Evolutionary conservation across 306 rosid species (phyloP), one percentile per base, ranked within the genome.

Genomic region (Rosa persica): DNA sequence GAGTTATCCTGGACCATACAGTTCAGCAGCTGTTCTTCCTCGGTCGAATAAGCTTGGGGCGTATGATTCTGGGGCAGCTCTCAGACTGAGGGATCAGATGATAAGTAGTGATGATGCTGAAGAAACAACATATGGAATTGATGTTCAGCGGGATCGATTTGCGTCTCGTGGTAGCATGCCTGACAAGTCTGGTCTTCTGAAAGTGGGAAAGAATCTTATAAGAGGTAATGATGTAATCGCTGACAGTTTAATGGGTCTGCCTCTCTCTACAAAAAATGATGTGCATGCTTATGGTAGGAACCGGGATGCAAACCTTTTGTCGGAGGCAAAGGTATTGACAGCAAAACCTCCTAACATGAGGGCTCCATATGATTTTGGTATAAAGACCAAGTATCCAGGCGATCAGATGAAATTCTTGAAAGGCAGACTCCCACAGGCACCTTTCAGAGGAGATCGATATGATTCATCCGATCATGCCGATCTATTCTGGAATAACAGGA

Each of bases 201-300:
- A 91, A 85, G 44, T 72, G 70, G 92, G 89, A 77, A 96, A 89
- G 87, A 93, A 84, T 75, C 78, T 76, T 70, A 66, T 79, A 48
- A 87, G 92, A 85, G 91, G 87, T 68, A 88, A 91, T 67, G 88
- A 84, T 48, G 77, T 85, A 49, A 84, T 80, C 46, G 67, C 80
- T 76, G 91, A 86, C 64, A 73, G 81, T 83, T 82, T 91, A 73
- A 69, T 87, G 87, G 89, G 86, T 44, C 75, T 81, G 61, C 85
- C 99, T 77, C 36, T 78, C 83, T 70, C 92, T 67, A 85, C 97
- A 34, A 95, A 90, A 83, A 77, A 83, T 76, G 94, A 84, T 81
- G 73, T 87, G 36, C 86, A 67, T 55, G 81, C 81, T 54, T 84
- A 89, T 86, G 78, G 88, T 54, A 86, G 89, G 88, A 86, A 61